A percentile compares a stretch with the other conserved stretches of the same genome.
Evolutionary conservation across 2,329 filamentous ascomycete species (phyloP).

Genomic region (Clarireedia paspali): DNA sequence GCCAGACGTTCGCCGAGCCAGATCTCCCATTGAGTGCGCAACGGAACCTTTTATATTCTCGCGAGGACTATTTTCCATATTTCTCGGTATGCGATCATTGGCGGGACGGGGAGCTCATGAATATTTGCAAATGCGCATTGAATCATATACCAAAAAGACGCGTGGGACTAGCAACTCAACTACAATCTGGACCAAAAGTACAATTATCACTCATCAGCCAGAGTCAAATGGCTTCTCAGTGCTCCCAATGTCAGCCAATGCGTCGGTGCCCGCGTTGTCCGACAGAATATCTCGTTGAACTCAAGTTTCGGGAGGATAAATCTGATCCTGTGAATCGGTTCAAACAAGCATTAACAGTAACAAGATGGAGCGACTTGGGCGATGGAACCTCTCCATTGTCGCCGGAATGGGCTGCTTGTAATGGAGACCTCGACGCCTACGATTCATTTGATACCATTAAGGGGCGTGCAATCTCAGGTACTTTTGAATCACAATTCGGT

Average conservation of each 20-base stretch:
- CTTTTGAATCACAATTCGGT: conserved; percentile 49
- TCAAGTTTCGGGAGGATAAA: conserved; percentile 50
- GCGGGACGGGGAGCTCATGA: conserved; percentile 52
- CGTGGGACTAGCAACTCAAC: conserved; percentile 30
- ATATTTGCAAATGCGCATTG: conserved; percentile 53
- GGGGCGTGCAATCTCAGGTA: conserved; percentile 47
- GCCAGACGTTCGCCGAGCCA: conserved; percentile 43
- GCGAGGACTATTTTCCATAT: conserved; percentile 53
- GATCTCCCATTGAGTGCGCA: conserved; percentile 43
- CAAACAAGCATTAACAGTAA: conserved; percentile 52
- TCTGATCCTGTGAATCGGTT: conserved; percentile 39
- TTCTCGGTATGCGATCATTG: conserved; percentile 57
- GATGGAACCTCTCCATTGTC: conserved; percentile 42
- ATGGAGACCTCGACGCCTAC: conserved; percentile 37
- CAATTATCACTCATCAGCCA: conserved; percentile 19
- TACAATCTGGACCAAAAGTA: conserved; percentile 23
- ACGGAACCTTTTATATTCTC: conserved; percentile 49
- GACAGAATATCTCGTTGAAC: conserved; percentile 53
- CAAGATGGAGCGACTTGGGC: conserved; percentile 54
- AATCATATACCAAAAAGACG: conserved; percentile 43
- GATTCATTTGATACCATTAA: conserved; percentile 47
- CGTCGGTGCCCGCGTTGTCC: conserved; percentile 54
- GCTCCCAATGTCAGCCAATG: conserved; percentile 49
- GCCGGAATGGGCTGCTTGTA: conserved; percentile 49
- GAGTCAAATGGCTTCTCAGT: conserved; percentile 40